Conservation (phyloP, 306 rosid species). For the Mucuna pruriens region DNA sequence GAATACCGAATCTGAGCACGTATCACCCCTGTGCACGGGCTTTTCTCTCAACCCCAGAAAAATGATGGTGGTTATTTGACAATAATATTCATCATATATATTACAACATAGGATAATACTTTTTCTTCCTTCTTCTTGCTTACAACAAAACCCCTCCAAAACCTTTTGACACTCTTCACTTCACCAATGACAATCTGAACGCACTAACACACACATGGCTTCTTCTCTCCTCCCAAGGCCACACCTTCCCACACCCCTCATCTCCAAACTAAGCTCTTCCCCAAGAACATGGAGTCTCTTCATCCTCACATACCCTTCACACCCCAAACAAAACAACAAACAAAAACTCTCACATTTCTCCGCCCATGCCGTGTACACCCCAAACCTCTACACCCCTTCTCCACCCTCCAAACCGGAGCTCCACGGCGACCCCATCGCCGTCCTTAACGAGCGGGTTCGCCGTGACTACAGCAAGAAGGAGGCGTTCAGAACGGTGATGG, state of each 20-base stretch:
- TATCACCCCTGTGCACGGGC: too few species aligned
- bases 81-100: too few species aligned
- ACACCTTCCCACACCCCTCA: conserved; percentile 42
- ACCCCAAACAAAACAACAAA: neutral
- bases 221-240: conserved; percentile 47
- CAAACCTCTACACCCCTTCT: conserved; percentile 47
- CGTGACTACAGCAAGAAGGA: conserved; percentile 64
- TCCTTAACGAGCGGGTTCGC: conserved; percentile 73
- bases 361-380: conserved; percentile 55
- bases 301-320: conserved; percentile 38
- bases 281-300: conserved; percentile 50
- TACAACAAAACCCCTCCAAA: conserved; percentile 72
- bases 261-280: conserved; percentile 48
- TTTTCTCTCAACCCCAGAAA: too few species aligned
- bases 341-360: neutral
- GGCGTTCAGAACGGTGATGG: conserved; percentile 53
- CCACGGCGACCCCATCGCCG: conserved; percentile 63
- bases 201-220: conserved; percentile 56
- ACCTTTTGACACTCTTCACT: conserved; percentile 42
- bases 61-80: too few species aligned
- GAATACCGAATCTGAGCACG: too few species aligned
- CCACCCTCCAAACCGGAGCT: conserved; percentile 47
- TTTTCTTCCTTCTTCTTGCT: too few species aligned
- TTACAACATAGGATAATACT: too few species aligned
- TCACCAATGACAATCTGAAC: conserved; percentile 38